These are phyloP conservation scores for Cryphonectria nitschkei DNA, from an alignment of 2,329 filamentous ascomycete species.

Conservation along the genomic window DNA sequence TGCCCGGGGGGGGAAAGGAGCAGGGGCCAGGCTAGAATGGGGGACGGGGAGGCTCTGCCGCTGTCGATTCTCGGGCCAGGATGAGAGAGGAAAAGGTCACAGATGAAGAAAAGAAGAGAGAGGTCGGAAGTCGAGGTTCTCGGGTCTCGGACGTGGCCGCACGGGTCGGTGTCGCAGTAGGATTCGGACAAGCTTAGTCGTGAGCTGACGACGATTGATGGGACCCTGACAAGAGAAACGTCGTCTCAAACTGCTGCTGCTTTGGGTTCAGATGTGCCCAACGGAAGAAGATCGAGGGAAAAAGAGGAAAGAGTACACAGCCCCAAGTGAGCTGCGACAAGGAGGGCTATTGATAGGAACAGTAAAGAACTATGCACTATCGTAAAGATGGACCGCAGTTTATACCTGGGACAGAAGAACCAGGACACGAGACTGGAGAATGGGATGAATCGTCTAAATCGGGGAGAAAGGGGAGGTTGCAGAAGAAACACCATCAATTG, in stretches of 20 bases:
- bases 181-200: neutral
- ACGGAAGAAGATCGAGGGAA: neutral
- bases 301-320: neutral
- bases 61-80: neutral
- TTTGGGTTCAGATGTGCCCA: neutral
- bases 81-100: neutral
- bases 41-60: neutral
- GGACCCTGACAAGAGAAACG: neutral
- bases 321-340: neutral
- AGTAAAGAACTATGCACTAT: neutral
- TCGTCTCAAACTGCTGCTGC: neutral
- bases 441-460: neutral
- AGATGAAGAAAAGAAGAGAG: neutral
- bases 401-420: neutral
- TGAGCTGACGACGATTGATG: constrained; percentile 4
- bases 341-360: neutral
- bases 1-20: neutral
- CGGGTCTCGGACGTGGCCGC: neutral
- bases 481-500: neutral
- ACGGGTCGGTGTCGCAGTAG: neutral
- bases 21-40: constrained; percentile 5
- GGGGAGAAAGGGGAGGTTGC: neutral
- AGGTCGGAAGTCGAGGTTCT: neutral
- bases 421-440: constrained; percentile 1
- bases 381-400: neutral